These are phyloP conservation scores for Akebia trifoliata DNA, from an alignment of 164 flowering plant genomes.

Conservation along the genomic window DNA sequence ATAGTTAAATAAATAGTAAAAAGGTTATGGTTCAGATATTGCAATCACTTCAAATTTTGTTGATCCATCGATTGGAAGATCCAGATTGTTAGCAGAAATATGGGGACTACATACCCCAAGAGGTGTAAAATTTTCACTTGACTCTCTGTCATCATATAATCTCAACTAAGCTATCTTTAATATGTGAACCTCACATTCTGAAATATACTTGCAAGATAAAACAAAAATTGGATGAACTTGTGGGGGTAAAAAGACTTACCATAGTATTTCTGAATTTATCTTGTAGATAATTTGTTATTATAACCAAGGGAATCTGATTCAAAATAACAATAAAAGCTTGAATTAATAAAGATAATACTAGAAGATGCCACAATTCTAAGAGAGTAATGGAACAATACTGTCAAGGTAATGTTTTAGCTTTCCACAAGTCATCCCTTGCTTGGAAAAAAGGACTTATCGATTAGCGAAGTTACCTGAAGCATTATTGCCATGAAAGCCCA, in stretches of 20 bases:
- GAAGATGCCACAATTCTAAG: background rate
- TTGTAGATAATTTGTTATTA: constrained; percentile 74
- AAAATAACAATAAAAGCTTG: background rate
- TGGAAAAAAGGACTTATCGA: background rate
- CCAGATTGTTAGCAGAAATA: too few relatives aligned
- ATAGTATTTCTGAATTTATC: constrained; percentile 63
- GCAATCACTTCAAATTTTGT: background rate
- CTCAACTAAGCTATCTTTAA: background rate
- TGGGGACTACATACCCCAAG: background rate
- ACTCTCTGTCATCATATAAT: background rate
- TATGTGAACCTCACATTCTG: background rate
- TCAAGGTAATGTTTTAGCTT: background rate
- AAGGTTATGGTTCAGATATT: background rate
- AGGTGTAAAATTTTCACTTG: background rate
- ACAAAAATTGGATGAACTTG: background rate
- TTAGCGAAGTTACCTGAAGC: constrained; percentile 67
- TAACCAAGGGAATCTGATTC: constrained; percentile 77
- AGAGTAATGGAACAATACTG: background rate
- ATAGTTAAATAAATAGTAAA: background rate
- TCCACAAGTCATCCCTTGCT: background rate
- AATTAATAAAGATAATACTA: background rate
- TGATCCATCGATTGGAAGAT: background rate
- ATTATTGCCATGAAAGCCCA: constrained; percentile 96
- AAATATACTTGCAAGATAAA: background rate
- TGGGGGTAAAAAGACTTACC: constrained; percentile 40